phyloP scores from a whole-genome alignment of 2,329 filamentous ascomycete species.

The Huntiella bhutanensis region DNA sequence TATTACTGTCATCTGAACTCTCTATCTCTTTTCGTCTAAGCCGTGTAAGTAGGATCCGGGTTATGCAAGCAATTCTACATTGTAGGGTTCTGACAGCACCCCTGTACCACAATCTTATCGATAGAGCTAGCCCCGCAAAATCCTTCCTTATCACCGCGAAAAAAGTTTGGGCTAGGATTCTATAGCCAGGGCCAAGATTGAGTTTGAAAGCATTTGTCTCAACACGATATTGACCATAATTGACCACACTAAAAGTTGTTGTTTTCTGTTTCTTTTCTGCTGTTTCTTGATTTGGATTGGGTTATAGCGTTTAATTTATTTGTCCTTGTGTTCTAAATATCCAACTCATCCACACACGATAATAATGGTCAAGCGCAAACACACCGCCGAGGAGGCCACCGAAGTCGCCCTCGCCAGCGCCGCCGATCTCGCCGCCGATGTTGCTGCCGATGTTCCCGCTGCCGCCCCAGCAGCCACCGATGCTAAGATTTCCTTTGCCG shows the following conservation, averaged over 20 bases:
- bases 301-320: not conserved
- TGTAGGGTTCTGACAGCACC: no score
- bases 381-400: not conserved
- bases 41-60: no score
- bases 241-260: not conserved
- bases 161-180: not conserved
- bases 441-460: not conserved
- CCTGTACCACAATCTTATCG: not conserved
- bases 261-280: not conserved
- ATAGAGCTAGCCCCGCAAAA: constrained; percentile 3
- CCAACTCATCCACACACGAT: not conserved
- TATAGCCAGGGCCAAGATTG: no score
- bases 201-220: not conserved
- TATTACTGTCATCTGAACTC: no score
- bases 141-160: constrained; percentile 1
- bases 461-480: not conserved
- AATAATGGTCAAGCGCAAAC: not conserved
- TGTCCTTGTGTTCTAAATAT: not conserved
- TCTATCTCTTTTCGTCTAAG: no score
- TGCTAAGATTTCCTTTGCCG: constrained; percentile 39
- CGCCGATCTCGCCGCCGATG: not conserved
- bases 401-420: not conserved
- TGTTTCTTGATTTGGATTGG: not conserved
- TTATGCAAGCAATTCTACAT: no score
- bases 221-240: not conserved